These are phyloP conservation scores for Abrus precatorius DNA, from an alignment of 306 rosid genomes.

Conservation along the genomic window DNA sequence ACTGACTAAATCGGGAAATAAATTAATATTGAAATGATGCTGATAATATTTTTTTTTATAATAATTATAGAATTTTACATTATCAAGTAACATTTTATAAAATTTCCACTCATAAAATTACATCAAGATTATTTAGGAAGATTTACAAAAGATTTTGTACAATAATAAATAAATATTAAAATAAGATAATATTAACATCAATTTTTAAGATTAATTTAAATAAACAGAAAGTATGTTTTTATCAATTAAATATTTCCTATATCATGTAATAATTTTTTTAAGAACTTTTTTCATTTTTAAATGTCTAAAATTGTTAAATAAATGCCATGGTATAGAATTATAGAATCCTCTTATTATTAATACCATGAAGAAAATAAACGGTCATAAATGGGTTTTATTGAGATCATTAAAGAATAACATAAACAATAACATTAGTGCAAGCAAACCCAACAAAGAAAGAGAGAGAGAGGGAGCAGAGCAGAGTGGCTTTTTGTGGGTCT, in stretches of 20 bases:
- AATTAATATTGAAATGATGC: neutral
- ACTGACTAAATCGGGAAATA: neutral
- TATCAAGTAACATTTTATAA: neutral
- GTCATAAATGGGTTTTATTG: slow-evolving; percentile 13
- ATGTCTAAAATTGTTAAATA: too few species aligned
- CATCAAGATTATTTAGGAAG: neutral
- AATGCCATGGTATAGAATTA: too few species aligned
- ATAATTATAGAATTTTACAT: neutral
- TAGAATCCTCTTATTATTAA: neutral
- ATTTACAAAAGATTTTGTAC: neutral
- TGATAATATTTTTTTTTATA: neutral
- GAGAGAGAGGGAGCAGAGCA: neutral
- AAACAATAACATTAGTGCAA: slow-evolving; percentile 6
- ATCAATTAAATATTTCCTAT: too few species aligned
- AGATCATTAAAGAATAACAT: slow-evolving; percentile 12
- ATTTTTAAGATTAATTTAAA: too few species aligned
- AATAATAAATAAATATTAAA: neutral
- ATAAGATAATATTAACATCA: neutral
- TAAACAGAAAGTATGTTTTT: too few species aligned
- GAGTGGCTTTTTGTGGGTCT: slow-evolving; percentile 13
- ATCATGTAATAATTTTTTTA: too few species aligned
- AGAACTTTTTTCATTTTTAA: too few species aligned
- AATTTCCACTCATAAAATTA: neutral
- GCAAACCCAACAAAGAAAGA: neutral
- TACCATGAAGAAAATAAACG: neutral